Evolutionary conservation across 441 rosid genomes (phyloP).

Genomic region (Populus hybrid): DNA sequence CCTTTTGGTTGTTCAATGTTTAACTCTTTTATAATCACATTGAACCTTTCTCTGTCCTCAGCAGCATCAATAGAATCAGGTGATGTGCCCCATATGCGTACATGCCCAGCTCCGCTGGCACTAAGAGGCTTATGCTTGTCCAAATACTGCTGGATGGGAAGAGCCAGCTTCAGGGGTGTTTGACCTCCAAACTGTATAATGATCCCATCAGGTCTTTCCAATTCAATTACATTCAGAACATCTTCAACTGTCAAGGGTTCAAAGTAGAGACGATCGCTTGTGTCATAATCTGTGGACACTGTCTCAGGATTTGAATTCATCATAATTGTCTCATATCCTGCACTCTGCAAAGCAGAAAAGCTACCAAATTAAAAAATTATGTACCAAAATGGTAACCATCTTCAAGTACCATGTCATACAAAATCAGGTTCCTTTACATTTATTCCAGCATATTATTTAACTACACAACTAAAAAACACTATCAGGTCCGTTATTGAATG

Average conservation of each 20-base stretch:
- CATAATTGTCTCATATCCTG: constrained; percentile 97
- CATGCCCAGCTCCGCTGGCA: constrained; percentile 72
- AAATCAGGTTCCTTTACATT: not conserved
- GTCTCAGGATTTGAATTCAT: constrained; percentile 98
- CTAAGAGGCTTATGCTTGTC: constrained; percentile 62
- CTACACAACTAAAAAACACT: not conserved
- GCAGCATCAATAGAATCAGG: constrained; percentile 98
- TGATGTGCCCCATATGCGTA: constrained; percentile 93
- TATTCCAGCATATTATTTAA: not conserved
- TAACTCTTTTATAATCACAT: constrained; percentile 68
- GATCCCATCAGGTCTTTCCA: constrained; percentile 93
- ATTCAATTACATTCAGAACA: constrained; percentile 76
- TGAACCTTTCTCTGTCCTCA: constrained; percentile 91
- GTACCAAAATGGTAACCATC: not conserved
- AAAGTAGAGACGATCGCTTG: constrained; percentile 93
- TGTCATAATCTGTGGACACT: constrained; percentile 92
- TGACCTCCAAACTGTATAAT: constrained; percentile 97
- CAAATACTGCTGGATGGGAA: constrained; percentile 77
- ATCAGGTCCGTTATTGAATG: not conserved
- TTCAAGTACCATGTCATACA: not conserved
- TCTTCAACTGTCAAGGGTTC: constrained; percentile 94
- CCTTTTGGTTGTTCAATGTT: constrained; percentile 91
- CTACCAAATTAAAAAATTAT: too few relatives aligned
- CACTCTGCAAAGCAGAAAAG: constrained; percentile 51
- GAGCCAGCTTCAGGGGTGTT: constrained; percentile 88